Percentiles rank a stretch among this genome's conserved stretches.
phyloP scores from a whole-genome alignment of 306 rosid species.

The Sphenostylis stenocarpa region DNA sequence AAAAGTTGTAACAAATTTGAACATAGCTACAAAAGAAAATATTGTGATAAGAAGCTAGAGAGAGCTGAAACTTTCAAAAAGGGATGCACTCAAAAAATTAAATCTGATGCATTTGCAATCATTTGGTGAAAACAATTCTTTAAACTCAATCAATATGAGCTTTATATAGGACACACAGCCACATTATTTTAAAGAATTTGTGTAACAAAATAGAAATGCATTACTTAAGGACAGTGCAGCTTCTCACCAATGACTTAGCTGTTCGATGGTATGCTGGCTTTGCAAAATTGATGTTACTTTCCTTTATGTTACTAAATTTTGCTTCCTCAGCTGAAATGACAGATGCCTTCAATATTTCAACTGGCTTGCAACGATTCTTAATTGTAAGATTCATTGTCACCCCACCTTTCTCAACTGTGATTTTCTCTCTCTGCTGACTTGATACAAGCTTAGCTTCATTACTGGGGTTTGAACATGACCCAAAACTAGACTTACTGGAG shows the following conservation, averaged over 20 bases:
- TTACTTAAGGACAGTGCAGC: conserved; percentile 19
- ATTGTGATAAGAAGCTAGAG: conserved; percentile 4
- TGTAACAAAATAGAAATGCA: background rate
- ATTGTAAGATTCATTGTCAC: conserved; percentile 36
- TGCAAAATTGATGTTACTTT: conserved; percentile 17
- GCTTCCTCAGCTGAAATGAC: conserved; percentile 29
- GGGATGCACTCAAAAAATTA: background rate
- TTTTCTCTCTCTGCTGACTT: conserved; percentile 34
- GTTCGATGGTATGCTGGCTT: conserved; percentile 44
- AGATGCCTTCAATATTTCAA: conserved; percentile 37
- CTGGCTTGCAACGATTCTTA: conserved; percentile 37
- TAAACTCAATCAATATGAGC: background rate
- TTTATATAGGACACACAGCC: background rate
- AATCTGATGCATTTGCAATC: conserved; percentile 12
- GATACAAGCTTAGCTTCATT: conserved; percentile 42
- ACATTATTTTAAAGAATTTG: background rate
- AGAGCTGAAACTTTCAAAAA: background rate
- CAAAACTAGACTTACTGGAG: conserved; percentile 71
- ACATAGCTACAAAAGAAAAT: background rate
- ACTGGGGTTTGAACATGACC: conserved; percentile 63
- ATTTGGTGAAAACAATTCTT: background rate
- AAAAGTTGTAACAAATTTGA: background rate
- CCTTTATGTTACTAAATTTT: conserved; percentile 36
- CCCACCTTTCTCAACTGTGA: conserved; percentile 38
- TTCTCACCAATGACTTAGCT: conserved; percentile 61